Conservation (phyloP, 2,329 filamentous ascomycete genomes). For the Teratosphaeria zuluensis region DNA sequence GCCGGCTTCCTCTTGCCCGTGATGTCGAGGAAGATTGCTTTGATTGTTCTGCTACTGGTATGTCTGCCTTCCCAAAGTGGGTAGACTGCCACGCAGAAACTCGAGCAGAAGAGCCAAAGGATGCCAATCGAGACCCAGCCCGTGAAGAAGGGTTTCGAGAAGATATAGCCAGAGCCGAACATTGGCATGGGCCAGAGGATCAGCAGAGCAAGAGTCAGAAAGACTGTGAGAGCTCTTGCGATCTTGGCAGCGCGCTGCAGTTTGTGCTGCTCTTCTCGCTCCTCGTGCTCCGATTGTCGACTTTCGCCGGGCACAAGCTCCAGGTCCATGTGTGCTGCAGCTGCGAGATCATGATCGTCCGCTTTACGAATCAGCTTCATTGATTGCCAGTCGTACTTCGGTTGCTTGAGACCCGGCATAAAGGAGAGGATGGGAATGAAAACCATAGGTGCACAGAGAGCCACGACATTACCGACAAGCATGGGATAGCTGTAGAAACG, state of each 20-base stretch:
- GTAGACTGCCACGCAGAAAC: constrained; percentile 66
- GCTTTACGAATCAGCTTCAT: constrained; percentile 72
- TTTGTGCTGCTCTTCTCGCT: constrained; percentile 33
- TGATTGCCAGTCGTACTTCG: constrained; percentile 77
- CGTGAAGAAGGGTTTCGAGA: constrained; percentile 65
- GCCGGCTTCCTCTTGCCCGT: constrained; percentile 28
- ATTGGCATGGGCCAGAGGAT: constrained; percentile 89
- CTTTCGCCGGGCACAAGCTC: constrained; percentile 51
- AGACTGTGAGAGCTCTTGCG: constrained; percentile 48
- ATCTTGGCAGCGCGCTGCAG: constrained; percentile 38
- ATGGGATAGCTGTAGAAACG: constrained; percentile 52
- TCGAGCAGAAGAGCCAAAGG: constrained; percentile 67
- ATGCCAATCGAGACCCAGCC: constrained; percentile 53
- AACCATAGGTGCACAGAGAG: constrained; percentile 65
- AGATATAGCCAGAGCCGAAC: constrained; percentile 75
- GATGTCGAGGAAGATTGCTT: constrained; percentile 53
- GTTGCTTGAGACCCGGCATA: constrained; percentile 45
- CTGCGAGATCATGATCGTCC: constrained; percentile 65
- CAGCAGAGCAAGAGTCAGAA: constrained; percentile 61
- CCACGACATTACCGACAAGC: constrained; percentile 77
- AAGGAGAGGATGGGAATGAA: constrained; percentile 70
- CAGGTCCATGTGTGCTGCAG: constrained; percentile 53
- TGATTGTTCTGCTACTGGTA: constrained; percentile 54
- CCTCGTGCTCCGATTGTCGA: constrained; percentile 27
- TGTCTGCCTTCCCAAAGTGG: constrained; percentile 69